These are phyloP conservation scores for Tilletia indica DNA, from an alignment of 1,284 basidiomycete species.

Conservation along the genomic window DNA sequence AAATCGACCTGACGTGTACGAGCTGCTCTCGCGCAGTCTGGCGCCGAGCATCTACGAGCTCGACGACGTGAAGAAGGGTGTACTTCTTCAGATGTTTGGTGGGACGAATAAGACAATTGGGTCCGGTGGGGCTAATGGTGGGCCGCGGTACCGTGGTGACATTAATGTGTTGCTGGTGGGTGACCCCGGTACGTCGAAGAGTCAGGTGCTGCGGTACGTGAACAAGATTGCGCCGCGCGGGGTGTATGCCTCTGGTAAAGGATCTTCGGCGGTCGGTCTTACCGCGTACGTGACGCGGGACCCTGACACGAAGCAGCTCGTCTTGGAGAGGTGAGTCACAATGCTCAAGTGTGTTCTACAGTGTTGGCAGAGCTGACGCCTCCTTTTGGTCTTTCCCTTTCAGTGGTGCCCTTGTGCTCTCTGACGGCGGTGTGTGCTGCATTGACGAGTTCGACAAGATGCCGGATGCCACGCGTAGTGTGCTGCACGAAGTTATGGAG, in stretches of 20 bases:
- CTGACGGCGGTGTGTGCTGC: conserved; percentile 96
- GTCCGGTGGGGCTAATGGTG: conserved; percentile 86
- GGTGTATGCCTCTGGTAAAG: conserved; percentile 81
- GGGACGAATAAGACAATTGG: conserved; percentile 95
- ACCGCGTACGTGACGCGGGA: conserved; percentile 97
- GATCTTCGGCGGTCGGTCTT: conserved; percentile 94
- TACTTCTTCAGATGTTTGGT: conserved; percentile 90
- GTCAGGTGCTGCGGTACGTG: conserved; percentile 84
- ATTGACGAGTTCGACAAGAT: conserved; percentile 99
- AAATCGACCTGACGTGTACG: conserved; percentile 77
- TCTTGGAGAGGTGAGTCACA: conserved; percentile 69
- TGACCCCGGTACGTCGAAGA: conserved; percentile 96
- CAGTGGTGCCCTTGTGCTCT: conserved; percentile 91
- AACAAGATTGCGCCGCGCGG: conserved; percentile 97
- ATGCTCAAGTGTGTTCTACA: too few species aligned
- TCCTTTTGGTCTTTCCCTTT: too few species aligned
- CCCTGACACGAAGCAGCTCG: conserved; percentile 95
- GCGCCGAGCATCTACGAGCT: conserved; percentile 96
- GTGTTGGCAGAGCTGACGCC: not conserved
- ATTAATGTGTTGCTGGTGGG: conserved; percentile 96
- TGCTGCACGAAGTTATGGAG: conserved; percentile 99
- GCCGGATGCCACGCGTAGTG: conserved; percentile 92
- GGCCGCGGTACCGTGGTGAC: conserved; percentile 92
- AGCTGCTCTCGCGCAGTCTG: conserved; percentile 76
- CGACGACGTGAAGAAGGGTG: conserved; percentile 99